Evolutionary conservation across 306 rosid genomes (phyloP), one percentile per base, ranked within the genome.

Genomic region (Vigna radiata): DNA sequence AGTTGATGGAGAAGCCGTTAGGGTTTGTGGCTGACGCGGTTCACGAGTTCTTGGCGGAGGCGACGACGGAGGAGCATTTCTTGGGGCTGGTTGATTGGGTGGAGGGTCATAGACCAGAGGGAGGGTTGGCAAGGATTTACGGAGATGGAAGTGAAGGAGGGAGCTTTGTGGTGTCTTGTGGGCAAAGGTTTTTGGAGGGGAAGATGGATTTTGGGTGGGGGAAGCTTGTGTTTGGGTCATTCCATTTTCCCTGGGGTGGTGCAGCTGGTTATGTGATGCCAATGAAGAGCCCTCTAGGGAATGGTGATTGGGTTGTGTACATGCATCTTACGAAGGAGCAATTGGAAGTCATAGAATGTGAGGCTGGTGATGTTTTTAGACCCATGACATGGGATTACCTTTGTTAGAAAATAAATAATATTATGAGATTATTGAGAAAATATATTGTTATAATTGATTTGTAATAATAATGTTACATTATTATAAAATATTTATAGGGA

Each of bases 241-340:
- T 87, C 86, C 90, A 93, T 77, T 91, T 93, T 70, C 96, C 95
- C 0, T 91, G 90, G 96, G 89, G 88, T 0, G 95, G 96, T 3
- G 76, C 82, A 11, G 67, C 91, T 31, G 98, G 96, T 3, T 93
- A 89, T 54, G 95, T 93, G 21, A 91, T 93, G 96, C 91, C 98
- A 12, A 89, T 91, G 95, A 88, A 91, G 1, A 89, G 88, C 4
- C 86, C 93, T 4, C 10, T 59, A 0, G 82, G 80, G 10, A 91
- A 91, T 50, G 95, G 89, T 0, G 96, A 93, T 33, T 93, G 96
- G 96, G 76, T 93, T 68, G 95, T 93, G n/a, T 91, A 93, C 85
- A 83, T 93, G 93, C 93, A 89, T 73, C 77, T 93, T 43, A 3
- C 9, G 10, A 85, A 78, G 43, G 70, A 13, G 31, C 89, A 84